Conservation (phyloP, 2,329 filamentous ascomycete species). For the Colletotrichum limetticola region DNA sequence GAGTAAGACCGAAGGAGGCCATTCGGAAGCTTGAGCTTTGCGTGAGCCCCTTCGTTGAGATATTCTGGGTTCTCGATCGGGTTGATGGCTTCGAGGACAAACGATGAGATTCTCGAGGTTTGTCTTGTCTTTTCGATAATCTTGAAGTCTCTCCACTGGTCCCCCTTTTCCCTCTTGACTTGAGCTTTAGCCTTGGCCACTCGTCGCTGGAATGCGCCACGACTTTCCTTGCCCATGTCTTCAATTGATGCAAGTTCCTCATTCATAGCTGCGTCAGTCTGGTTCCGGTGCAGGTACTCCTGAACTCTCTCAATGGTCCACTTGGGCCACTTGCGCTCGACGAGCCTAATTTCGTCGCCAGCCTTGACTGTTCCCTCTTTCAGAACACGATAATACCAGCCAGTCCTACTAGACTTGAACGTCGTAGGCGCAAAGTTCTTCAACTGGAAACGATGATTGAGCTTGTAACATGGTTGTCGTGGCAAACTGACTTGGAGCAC, state of each 20-base stretch:
- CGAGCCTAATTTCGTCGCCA: constrained; percentile 66
- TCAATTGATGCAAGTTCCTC: constrained; percentile 62
- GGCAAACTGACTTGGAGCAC: constrained; percentile 70
- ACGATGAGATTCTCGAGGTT: constrained; percentile 61
- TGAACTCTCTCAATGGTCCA: constrained; percentile 74
- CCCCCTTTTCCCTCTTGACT: constrained; percentile 42
- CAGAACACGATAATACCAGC: constrained; percentile 74
- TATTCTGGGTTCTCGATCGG: constrained; percentile 45
- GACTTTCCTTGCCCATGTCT: constrained; percentile 60
- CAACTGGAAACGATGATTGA: constrained; percentile 74
- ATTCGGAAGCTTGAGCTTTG: constrained; percentile 65
- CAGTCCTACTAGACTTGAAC: constrained; percentile 67
- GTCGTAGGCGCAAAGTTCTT: constrained; percentile 70
- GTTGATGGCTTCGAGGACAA: constrained; percentile 60
- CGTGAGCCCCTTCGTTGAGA: constrained; percentile 59
- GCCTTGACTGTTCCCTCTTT: constrained; percentile 62
- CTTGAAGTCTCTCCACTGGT: constrained; percentile 56
- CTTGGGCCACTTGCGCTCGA: constrained; percentile 64
- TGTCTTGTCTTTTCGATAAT: constrained; percentile 62
- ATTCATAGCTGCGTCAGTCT: constrained; percentile 61
- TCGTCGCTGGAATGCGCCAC: constrained; percentile 59
- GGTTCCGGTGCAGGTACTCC: constrained; percentile 69
- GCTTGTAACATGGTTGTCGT: constrained; percentile 74
- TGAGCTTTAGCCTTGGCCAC: constrained; percentile 57
- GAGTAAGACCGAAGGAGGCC: constrained; percentile 70